Evolutionary conservation across 2,329 filamentous ascomycete genomes (phyloP), one percentile per base, ranked within the genome.

Genomic region (Basipetospora chlamydospora): DNA sequence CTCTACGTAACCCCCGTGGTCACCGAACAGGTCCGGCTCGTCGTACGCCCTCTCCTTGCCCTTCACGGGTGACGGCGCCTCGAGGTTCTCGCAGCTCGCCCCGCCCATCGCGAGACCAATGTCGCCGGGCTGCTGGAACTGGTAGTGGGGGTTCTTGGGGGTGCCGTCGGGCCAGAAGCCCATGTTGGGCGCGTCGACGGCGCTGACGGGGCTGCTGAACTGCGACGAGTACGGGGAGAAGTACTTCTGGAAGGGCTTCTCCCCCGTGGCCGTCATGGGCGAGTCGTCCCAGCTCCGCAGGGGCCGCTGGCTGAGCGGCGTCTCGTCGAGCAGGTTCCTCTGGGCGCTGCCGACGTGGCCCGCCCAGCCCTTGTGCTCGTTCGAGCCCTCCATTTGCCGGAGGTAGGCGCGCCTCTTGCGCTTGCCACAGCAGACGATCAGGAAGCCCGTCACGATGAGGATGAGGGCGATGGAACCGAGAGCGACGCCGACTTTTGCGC

Each of bases 191-290:
- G 45, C 48, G 25, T 64, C 63, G 1, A 52, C 53, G 0, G 55
- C 63, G 37, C 59, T 68, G 41, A 71, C 59, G 1, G 73, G 73
- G 46, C 70, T 75, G 50, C 59, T 71, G 53, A 65, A 76, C 41
- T 73, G 67, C 28, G 70, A 73, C 15, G 59, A 62, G 47, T 77
- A 77, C 0, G 73, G 73, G 3, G 70, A 74, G 43, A 73, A 64
- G 52, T 75, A 72, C 6, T 33, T 31, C 1, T 58, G 54, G 42
- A 58, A 61, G 0, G 46, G 41, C 41, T 53, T 54, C 31, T 64
- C 59, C 2, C 58, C 58, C 29, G 49, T 49, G 2, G 56, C 58
- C 31, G 62, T 68, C 39, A 63, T 44, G 0, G 62, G 72, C 18
- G 64, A 72, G 42, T 70, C 65, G 17, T 66, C 64, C 68, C 70